Evolutionary conservation across 1,284 basidiomycete species (phyloP).

Genomic region (Serendipita sp.): DNA sequence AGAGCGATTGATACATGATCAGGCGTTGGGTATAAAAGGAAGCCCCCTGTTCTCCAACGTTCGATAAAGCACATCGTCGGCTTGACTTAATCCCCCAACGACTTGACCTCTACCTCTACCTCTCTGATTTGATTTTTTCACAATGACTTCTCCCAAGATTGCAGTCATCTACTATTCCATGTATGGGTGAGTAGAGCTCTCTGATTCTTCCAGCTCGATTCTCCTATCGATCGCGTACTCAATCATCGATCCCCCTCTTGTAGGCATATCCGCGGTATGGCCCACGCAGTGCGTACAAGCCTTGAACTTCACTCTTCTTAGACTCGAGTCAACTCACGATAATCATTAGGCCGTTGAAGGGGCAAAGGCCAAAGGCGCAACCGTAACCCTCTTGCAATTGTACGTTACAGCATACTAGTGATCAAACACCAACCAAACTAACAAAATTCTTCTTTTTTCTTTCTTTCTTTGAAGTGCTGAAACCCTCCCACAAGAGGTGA

Average conservation of each 20-base stretch:
- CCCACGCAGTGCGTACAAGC: not conserved
- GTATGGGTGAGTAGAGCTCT: not conserved
- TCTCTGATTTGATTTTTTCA: not conserved
- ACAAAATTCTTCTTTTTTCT: not conserved
- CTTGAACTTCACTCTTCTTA: too few species aligned
- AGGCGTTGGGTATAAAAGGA: too few species aligned
- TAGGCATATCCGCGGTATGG: not conserved
- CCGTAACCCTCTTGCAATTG: not conserved
- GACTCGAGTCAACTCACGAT: too few species aligned
- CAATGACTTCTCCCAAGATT: constrained; percentile 3
- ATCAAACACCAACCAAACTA: not conserved
- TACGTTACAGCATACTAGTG: not conserved
- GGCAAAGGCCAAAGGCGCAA: not conserved
- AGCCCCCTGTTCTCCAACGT: too few species aligned
- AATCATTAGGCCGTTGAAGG: not conserved
- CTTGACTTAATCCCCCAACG: too few species aligned
- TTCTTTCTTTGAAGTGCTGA: constrained; percentile 31
- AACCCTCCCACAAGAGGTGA: constrained; percentile 68
- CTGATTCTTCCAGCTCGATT: not conserved
- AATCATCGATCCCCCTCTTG: not conserved
- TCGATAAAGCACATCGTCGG: too few species aligned
- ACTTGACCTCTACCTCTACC: too few species aligned
- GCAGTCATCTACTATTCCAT: not conserved
- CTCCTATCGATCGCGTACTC: not conserved
- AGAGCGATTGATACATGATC: too few species aligned